These are phyloP conservation scores for Tolypocladium nubicola DNA, from an alignment of 2,329 filamentous ascomycete species.

Conservation along the genomic window DNA sequence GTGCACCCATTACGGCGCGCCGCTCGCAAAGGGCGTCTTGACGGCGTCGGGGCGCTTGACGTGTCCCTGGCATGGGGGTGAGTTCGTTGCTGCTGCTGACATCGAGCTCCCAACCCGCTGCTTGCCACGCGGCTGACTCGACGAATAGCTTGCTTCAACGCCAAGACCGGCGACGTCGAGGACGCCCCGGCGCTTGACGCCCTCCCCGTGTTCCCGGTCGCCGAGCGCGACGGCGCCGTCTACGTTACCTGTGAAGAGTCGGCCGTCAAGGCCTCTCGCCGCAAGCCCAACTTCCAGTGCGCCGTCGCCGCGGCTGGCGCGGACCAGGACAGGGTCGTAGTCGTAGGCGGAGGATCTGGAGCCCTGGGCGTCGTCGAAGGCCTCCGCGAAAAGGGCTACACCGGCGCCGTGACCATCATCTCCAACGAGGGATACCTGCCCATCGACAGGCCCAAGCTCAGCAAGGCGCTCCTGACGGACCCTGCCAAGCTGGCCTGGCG, in stretches of 20 bases:
- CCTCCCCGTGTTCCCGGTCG: slow-evolving; percentile 71
- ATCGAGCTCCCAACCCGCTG: neutral
- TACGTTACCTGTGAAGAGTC: slow-evolving; percentile 76
- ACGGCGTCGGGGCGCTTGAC: slow-evolving; percentile 74
- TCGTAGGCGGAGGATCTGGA: slow-evolving; percentile 82
- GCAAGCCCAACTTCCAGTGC: slow-evolving; percentile 66
- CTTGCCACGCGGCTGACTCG: neutral
- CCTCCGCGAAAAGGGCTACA: slow-evolving; percentile 71
- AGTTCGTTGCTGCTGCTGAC: slow-evolving; percentile 8
- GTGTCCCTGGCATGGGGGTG: slow-evolving; percentile 94
- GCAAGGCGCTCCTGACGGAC: slow-evolving; percentile 83
- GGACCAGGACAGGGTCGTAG: slow-evolving; percentile 59
- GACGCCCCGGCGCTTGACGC: slow-evolving; percentile 85
- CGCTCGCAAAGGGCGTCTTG: slow-evolving; percentile 75
- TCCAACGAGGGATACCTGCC: slow-evolving; percentile 76
- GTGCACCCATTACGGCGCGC: slow-evolving; percentile 89
- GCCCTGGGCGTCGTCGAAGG: slow-evolving; percentile 73
- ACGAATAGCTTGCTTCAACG: slow-evolving; percentile 74
- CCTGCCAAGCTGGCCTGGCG: slow-evolving; percentile 67
- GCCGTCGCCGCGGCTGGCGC: slow-evolving; percentile 32
- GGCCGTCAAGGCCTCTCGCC: slow-evolving; percentile 64
- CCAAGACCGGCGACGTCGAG: slow-evolving; percentile 83
- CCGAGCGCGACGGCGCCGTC: slow-evolving; percentile 71
- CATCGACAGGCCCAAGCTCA: slow-evolving; percentile 90
- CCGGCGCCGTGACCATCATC: slow-evolving; percentile 71